Base-by-base conservation (phyloP, 768 basidiomycete species). In the Pisolithus tinctorius region DNA sequence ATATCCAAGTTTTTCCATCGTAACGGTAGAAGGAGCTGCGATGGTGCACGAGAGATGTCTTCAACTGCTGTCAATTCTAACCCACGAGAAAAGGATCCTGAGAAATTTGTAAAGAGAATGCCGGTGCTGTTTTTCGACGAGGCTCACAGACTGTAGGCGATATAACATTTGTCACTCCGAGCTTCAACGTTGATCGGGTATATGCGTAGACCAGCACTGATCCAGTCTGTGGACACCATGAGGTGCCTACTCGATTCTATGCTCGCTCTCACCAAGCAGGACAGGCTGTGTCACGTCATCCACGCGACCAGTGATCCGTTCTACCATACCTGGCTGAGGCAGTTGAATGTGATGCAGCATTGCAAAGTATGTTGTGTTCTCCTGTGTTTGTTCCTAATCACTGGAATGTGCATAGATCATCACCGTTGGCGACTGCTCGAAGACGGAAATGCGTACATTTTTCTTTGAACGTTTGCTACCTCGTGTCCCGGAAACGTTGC, bases 201-300 rank as follows among this genome's bases (percentile, higher is more conserved):
- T 30, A 10, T n/a, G 26, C 10, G 13, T 60, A 91, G 82, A 44
- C 87, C 87, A 0, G 76, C 82, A 5, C 72, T 91, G 40, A 86
- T 91, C 39, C 82, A 86, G 57, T 88, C 86, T 0, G 74, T 76
- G 3, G 87, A 87, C 29, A 79, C 88, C 3, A 88, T 93, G 86
- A 92, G 90, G 63, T 84, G 82, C 55, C 68, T 93, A 14, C 75
- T 93, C 31, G 90, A 92, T 60, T 86, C 88, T 11, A 87, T 90
- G 80, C 79, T 91, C 17, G 89, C 91, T 13, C 70, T 92, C 49
- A 90, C 90, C 30, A 91, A 92, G 69, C 90, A 92, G 65, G 89
- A 91, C 61, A 73, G 85, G n/a, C 67, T 92, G 13, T 87, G 85
- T 60, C 87, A 90, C 60, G 83, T 90, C 59, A 81, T 89, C 47